Conservation (phyloP, 805 yeast genomes). For the Wickerhamiella bombiphila region DNA sequence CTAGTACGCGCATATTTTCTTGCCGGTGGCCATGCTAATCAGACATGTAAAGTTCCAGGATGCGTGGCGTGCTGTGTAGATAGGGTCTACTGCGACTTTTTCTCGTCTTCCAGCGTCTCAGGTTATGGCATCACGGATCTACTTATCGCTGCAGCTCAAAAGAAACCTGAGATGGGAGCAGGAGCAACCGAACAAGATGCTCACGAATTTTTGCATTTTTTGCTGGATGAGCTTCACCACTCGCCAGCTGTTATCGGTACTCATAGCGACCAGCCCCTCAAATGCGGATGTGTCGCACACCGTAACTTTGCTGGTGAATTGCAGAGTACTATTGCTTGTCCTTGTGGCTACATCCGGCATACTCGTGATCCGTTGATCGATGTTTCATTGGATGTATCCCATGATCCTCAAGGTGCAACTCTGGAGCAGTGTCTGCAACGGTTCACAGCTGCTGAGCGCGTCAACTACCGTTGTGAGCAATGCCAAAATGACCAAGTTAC, state of each 20-base stretch:
- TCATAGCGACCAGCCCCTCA: constrained; percentile 5
- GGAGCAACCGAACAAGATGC: constrained; percentile 98
- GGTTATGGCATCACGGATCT: constrained; percentile 75
- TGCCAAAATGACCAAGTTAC: constrained; percentile 57
- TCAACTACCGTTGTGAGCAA: constrained; percentile 53
- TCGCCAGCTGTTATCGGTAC: constrained; percentile 2
- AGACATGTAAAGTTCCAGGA: constrained; percentile 22
- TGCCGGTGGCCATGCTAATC: constrained; percentile 56
- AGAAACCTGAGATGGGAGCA: constrained; percentile 47
- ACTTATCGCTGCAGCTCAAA: constrained; percentile 72
- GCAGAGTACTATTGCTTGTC: constrained; percentile 65
- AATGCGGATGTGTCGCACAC: constrained; percentile 71
- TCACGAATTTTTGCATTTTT: constrained; percentile 91
- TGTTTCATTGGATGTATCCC: constrained; percentile 55
- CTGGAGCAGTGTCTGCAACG: constrained; percentile 55
- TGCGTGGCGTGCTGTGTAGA: constrained; percentile 84
- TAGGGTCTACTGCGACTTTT: constrained; percentile 60
- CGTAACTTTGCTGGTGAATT: constrained; percentile 69
- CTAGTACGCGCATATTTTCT: constrained; percentile 63
- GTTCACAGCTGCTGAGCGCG: constrained; percentile 72
- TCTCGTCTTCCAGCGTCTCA: constrained; percentile 41
- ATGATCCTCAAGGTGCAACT: constrained; percentile 19
- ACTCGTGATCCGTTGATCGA: constrained; percentile 86
- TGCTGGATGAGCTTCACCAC: constrained; percentile 67
- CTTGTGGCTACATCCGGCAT: constrained; percentile 39